Evolutionary conservation across 2,329 filamentous ascomycete genomes (phyloP), one percentile per base, ranked within the genome.

Genomic region (Fusarium sp.): DNA sequence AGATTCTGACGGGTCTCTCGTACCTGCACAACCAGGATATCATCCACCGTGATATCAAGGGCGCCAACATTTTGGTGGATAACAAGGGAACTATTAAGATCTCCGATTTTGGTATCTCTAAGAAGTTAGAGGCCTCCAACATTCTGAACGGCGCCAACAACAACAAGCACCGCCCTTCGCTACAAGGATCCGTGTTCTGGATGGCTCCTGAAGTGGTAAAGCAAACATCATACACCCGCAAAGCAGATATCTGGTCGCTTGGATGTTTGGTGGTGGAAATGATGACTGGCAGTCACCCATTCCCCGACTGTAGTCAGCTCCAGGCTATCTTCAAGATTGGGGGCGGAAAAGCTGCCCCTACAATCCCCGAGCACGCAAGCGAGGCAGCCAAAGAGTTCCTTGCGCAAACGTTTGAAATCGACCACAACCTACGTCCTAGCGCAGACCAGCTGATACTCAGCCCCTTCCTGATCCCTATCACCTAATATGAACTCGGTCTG

Each of bases 21-120:
- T 99, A 98, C 79, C 89, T 99, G 18, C 96, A 99, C 83, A 92
- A 91, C 78, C 90, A 91, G 71, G 96, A 98, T 78, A 99, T 99
- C 77, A 98, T 99, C 75, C 96, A 99, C 80, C 92, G 96, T 66
- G 96, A 99, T 78, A 98, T 99, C 87, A 99, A 99, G 84, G 96
- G 96, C 50, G 96, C 96, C 80, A 99, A 99, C 79, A 97, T 99
- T 73, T 90, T 99, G 8, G 96, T 99, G 61, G 96, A 99, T 84
- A 98, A 98, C 85, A 98, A 98, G 82, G 96, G 96, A 63, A 95
- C 93, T 10, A 97, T 99, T 83, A 99, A 99, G 83, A 99, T 99
- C 72, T 98, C 95, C 11, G 96, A 99, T 85, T 99, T 99, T 75
- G 96, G 96, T 78, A 98, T 99, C 79, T 97, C 93, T 66, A 99